Base-by-base conservation (phyloP, 192 early-diverging fungal species). In the Radiomyces spectabilis region DNA sequence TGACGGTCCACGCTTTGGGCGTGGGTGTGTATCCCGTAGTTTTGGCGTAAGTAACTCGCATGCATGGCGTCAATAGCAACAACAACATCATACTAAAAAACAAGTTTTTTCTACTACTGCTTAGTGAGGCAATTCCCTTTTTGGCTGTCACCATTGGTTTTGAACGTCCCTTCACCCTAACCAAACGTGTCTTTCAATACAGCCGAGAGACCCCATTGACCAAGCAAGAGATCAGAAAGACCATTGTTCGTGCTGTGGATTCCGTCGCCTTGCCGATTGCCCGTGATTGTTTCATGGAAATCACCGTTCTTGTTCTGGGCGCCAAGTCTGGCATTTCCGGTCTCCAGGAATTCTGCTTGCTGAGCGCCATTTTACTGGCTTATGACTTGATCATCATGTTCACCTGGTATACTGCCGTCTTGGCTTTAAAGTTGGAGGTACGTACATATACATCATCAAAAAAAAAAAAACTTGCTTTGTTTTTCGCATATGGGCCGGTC, bases 141-240 rank as follows among this genome's bases (percentile, higher is more conserved):
- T 81, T 94, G 40, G 85, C 89, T 29, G 85, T 94, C 41, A 91
- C 88, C 25, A 83, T 97, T 25, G 92, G 92, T 2, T 94, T 93
- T 51, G 94, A 97, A 55, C 85, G 89, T 68, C 87, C 87, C 41
- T 83, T 86, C 66, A 74, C 71, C 12, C 73, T 97, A 50, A 88
- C 94, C 51, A 84, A 87, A 45, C 78, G 87, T 41, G 87, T 97
- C 4, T 75, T 91, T 43, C 76, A 78, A 16, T 65, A 63, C 15
- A 68, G 68, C 39, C 61, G 71, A 60, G 44, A 63, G 38, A 47
- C 59, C 16, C 19, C 37, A 6, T 27, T 53, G 24, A 35, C 43
- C 53, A 12, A 65, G 3, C 61, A 70, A 39, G 71, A 74, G 40
- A 79, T 92, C 30, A 77, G 77, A 33, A 63, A 73, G 33, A 81